Evolutionary conservation across 352 stramenopile genomes (phyloP).

Genomic region (Pythium insidiosum): DNA sequence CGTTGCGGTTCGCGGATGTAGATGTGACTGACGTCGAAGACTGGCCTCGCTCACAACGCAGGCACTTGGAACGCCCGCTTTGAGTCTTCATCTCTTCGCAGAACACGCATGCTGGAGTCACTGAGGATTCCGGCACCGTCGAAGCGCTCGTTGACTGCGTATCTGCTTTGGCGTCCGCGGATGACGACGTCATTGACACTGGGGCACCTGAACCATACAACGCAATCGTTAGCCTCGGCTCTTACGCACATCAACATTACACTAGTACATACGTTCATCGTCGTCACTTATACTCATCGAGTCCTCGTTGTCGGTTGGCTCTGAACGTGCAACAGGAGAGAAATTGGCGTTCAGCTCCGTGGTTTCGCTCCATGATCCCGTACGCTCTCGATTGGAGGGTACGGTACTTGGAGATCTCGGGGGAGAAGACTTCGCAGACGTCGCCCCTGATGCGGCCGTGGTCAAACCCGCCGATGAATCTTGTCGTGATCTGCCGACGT

Average conservation of each 20-base stretch:
- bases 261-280: too few relatives aligned
- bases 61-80: slow-evolving; percentile 2
- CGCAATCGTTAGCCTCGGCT: neutral
- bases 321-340: slow-evolving; percentile 14
- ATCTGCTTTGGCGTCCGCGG: neutral
- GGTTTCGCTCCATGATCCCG: slow-evolving; percentile 4
- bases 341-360: slow-evolving; percentile 6
- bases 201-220: neutral
- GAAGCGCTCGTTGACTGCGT: neutral
- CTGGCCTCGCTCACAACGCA: neutral
- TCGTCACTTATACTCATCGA: slow-evolving; percentile 20
- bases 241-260: too few relatives aligned
- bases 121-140: neutral
- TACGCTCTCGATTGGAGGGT: slow-evolving; percentile 5
- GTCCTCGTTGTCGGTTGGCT: slow-evolving; percentile 21
- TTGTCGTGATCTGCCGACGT: too few relatives aligned
- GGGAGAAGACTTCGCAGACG: too few relatives aligned
- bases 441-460: too few relatives aligned
- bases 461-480: too few relatives aligned
- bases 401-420: too few relatives aligned
- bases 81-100: slow-evolving; percentile 4
- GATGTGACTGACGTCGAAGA: neutral
- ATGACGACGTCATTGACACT: neutral
- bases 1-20: neutral
- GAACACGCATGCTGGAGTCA: slow-evolving; percentile 3